phyloP scores from a whole-genome alignment of 371 early-diverging fungal species.

The Syncephalastrum contaminatum region DNA sequence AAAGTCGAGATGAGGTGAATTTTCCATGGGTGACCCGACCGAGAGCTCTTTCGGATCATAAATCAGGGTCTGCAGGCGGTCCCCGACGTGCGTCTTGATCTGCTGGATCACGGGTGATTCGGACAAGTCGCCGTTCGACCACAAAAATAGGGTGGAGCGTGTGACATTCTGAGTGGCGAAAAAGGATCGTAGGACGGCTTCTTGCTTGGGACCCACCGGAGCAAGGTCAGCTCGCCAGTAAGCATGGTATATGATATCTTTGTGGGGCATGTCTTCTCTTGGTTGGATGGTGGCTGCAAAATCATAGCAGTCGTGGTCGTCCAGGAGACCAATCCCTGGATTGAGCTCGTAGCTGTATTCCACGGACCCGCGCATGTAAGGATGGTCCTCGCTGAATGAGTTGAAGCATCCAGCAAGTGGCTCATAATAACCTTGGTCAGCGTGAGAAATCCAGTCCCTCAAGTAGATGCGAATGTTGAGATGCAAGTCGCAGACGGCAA shows the following conservation, averaged over 20 bases:
- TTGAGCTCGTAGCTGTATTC: constrained; percentile 39
- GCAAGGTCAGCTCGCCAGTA: constrained; percentile 54
- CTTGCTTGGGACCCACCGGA: constrained; percentile 48
- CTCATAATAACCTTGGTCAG: constrained; percentile 40
- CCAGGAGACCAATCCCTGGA: constrained; percentile 43
- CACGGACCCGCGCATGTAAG: constrained; percentile 29
- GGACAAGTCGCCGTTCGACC: constrained; percentile 53
- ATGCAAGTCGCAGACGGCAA: constrained; percentile 42
- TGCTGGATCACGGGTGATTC: constrained; percentile 31
- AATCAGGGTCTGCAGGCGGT: constrained; percentile 31
- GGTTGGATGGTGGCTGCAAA: constrained; percentile 46
- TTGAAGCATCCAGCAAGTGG: constrained; percentile 48
- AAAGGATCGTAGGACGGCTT: constrained; percentile 47
- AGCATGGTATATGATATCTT: constrained; percentile 39
- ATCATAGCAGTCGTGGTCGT: constrained; percentile 55
- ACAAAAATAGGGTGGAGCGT: constrained; percentile 36
- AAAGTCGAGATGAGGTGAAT: constrained; percentile 37
- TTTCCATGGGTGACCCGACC: constrained; percentile 48
- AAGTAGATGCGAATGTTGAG: constrained; percentile 51
- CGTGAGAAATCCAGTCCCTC: constrained; percentile 52
- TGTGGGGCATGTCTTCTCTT: no score
- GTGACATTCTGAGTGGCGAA: constrained; percentile 49
- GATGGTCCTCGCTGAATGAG: constrained; percentile 30
- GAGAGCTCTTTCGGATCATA: constrained; percentile 40
- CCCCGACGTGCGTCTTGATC: constrained; percentile 34